phyloP scores from a whole-genome alignment of 768 basidiomycete species.

The Hortiboletus flavorubellus region DNA sequence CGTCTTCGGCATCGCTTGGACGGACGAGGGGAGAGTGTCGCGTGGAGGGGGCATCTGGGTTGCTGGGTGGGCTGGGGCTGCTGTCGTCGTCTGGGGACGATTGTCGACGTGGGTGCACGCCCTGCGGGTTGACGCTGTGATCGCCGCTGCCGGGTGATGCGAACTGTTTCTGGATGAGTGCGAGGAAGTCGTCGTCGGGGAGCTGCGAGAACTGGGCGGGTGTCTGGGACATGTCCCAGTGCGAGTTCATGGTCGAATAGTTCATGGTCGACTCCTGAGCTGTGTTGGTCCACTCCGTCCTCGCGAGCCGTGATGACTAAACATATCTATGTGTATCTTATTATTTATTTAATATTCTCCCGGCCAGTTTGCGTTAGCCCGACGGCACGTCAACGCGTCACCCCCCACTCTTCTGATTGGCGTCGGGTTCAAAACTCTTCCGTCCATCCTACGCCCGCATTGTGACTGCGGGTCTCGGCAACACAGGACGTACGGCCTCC shows the following conservation, averaged over 20 bases:
- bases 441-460: neutral
- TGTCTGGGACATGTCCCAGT: conserved; percentile 68
- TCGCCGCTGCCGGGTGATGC: conserved; percentile 34
- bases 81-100: conserved; percentile 71
- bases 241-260: conserved; percentile 43
- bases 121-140: conserved; percentile 14
- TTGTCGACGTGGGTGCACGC: no score
- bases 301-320: no score
- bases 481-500: no score
- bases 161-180: conserved; percentile 76
- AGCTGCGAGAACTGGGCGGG: conserved; percentile 55
- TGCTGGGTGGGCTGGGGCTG: conserved; percentile 71
- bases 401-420: no score
- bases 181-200: conserved; percentile 73
- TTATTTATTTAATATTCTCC: no score
- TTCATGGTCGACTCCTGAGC: conserved; percentile 22
- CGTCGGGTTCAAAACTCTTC: neutral
- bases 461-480: no score
- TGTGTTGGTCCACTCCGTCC: neutral
- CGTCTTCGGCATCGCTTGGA: conserved; percentile 42
- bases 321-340: no score
- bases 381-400: no score
- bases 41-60: conserved; percentile 27
- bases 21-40: conserved; percentile 19
- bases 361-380: no score